Evolutionary conservation across 2,329 filamentous ascomycete genomes (phyloP).

Genomic region (Fusarium domesticum): DNA sequence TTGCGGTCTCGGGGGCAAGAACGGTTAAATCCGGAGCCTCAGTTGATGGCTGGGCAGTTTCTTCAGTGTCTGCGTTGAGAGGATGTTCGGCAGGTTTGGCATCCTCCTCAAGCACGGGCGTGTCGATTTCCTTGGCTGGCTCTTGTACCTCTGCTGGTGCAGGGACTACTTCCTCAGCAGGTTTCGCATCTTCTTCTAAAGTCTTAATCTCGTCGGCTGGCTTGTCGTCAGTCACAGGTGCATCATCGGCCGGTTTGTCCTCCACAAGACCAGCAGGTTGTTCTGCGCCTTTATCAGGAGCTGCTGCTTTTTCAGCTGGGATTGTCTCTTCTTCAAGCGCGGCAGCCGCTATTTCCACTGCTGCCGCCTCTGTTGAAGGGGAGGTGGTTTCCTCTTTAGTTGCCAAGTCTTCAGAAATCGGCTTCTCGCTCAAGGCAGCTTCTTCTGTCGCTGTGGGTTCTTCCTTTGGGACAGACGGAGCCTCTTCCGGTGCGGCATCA

Average conservation of each 20-base stretch:
- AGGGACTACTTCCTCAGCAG: slow-evolving; percentile 10
- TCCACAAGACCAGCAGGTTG: slow-evolving; percentile 8
- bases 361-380: background rate
- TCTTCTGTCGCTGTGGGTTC: slow-evolving; percentile 2
- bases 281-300: background rate
- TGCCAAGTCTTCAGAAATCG: background rate
- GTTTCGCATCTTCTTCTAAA: slow-evolving; percentile 15
- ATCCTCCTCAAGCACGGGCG: slow-evolving; percentile 13
- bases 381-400: background rate
- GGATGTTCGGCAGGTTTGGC: slow-evolving; percentile 16
- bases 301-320: slow-evolving; percentile 8
- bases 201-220: slow-evolving; percentile 20
- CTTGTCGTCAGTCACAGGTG: slow-evolving; percentile 22
- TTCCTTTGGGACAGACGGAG: slow-evolving; percentile 4
- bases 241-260: slow-evolving; percentile 13
- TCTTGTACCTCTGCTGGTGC: slow-evolving; percentile 8
- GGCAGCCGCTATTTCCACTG: slow-evolving; percentile 5
- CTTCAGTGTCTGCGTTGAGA: slow-evolving; percentile 18
- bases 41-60: slow-evolving; percentile 10
- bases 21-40: slow-evolving; percentile 17
- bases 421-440: slow-evolving; percentile 1
- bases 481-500: slow-evolving; percentile 6
- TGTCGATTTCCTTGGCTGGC: slow-evolving; percentile 11
- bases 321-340: slow-evolving; percentile 7
- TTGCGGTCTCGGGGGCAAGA: slow-evolving; percentile 20